These are phyloP conservation scores for Sporothrix pallida DNA, from an alignment of 2,329 filamentous ascomycete genomes.

Conservation along the genomic window DNA sequence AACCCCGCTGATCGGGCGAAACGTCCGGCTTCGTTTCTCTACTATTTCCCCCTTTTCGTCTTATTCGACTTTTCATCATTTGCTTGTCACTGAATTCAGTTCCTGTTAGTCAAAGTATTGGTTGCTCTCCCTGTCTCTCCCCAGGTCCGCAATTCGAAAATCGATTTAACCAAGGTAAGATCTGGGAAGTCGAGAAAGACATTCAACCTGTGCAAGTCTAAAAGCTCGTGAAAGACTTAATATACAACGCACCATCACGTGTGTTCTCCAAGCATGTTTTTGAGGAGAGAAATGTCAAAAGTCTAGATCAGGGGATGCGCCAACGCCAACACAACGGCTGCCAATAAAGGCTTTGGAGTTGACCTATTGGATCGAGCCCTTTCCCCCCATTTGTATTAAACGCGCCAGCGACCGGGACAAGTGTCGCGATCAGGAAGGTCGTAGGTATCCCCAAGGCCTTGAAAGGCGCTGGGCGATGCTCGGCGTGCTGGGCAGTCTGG, in stretches of 20 bases:
- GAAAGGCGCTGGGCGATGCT: not conserved
- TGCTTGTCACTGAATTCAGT: not conserved
- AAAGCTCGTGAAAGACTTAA: not conserved
- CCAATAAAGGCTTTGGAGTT: too few relatives aligned
- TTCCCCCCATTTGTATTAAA: too few relatives aligned
- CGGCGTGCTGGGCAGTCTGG: constrained; percentile 1
- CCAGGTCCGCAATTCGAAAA: not conserved
- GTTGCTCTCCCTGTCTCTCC: not conserved
- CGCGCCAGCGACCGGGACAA: not conserved
- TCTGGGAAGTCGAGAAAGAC: not conserved
- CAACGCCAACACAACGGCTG: too few relatives aligned
- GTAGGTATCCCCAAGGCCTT: not conserved
- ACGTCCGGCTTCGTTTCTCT: not conserved
- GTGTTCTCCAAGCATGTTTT: not conserved
- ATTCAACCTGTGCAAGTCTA: not conserved
- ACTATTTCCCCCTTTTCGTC: not conserved
- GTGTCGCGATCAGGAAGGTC: constrained; percentile 25
- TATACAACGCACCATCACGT: not conserved
- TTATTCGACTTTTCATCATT: not conserved
- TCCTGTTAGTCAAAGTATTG: constrained; percentile 19
- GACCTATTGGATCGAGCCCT: too few relatives aligned
- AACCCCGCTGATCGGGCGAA: not conserved
- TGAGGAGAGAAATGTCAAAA: too few relatives aligned
- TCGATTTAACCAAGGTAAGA: not conserved
- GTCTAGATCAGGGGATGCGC: too few relatives aligned